Percentiles rank a stretch among this genome's conserved stretches.
phyloP scores from a whole-genome alignment of 1,139 yeast species.

The Spencermartinsiella ligniputridi region DNA sequence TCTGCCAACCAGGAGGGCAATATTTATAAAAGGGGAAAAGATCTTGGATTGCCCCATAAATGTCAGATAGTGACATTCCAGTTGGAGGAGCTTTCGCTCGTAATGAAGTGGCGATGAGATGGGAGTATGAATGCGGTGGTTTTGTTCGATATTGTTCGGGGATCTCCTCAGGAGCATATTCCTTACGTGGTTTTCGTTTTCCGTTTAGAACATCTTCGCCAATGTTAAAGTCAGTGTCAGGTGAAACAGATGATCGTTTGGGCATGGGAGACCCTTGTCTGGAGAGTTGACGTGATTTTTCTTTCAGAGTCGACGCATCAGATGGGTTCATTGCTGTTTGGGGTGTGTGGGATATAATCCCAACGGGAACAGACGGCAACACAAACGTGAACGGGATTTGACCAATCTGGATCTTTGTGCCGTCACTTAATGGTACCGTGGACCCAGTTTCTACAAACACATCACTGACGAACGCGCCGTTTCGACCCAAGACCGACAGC shows the following conservation, averaged over 20 bases:
- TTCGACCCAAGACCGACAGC: constrained; percentile 82
- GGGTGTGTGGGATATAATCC: constrained; percentile 16
- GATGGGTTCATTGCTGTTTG: constrained; percentile 17
- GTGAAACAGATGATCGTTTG: constrained; percentile 6
- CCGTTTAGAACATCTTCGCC: constrained; percentile 10
- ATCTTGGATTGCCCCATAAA: constrained; percentile 80
- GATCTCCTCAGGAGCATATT: constrained; percentile 52
- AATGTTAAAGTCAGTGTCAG: constrained; percentile 10
- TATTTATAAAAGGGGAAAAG: constrained; percentile 86
- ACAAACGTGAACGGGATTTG: constrained; percentile 85
- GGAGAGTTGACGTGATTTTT: constrained; percentile 11
- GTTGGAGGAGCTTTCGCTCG: constrained; percentile 57
- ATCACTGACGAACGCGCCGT: constrained; percentile 95
- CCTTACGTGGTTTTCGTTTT: constrained; percentile 24
- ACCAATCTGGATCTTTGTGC: constrained; percentile 84
- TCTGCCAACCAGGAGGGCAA: constrained; percentile 98
- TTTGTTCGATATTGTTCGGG: constrained; percentile 82
- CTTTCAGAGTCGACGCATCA: constrained; percentile 26
- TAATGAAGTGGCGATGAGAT: constrained; percentile 73
- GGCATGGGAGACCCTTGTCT: constrained; percentile 12
- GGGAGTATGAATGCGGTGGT: constrained; percentile 76
- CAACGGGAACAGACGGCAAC: constrained; percentile 50
- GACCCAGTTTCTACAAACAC: constrained; percentile 81
- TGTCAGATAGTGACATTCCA: constrained; percentile 81
- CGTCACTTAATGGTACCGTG: constrained; percentile 75